phyloP scores from a whole-genome alignment of 2,329 filamentous ascomycete genomes.

The Beauveria sp. region DNA sequence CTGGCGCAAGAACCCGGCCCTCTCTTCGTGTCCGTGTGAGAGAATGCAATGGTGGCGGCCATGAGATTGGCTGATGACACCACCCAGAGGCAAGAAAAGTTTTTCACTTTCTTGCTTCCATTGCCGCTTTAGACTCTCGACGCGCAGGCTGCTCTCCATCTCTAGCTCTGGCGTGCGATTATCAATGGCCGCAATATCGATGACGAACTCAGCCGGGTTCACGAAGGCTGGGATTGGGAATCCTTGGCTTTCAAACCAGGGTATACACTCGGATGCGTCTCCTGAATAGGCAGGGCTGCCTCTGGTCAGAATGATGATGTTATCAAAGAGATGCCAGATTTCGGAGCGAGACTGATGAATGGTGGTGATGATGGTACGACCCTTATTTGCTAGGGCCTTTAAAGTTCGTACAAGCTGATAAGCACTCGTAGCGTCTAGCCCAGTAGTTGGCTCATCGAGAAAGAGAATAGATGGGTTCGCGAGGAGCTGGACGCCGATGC shows the following conservation, averaged over 20 bases:
- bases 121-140: constrained; percentile 51
- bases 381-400: constrained; percentile 59
- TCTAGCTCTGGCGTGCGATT: constrained; percentile 63
- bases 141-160: constrained; percentile 47
- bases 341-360: constrained; percentile 74
- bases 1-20: constrained; percentile 55
- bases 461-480: constrained; percentile 72
- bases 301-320: constrained; percentile 58
- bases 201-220: constrained; percentile 70
- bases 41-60: constrained; percentile 3
- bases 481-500: constrained; percentile 71
- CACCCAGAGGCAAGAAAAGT: constrained; percentile 18
- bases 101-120: constrained; percentile 43
- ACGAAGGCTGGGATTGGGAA: constrained; percentile 61
- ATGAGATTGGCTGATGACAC: not conserved
- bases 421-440: constrained; percentile 68
- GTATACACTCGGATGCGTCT: constrained; percentile 45
- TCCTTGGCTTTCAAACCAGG: constrained; percentile 56
- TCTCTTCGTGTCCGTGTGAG: constrained; percentile 22
- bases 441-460: constrained; percentile 72
- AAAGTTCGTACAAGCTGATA: constrained; percentile 65
- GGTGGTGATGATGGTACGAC: constrained; percentile 63
- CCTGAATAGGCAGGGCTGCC: constrained; percentile 65
- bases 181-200: constrained; percentile 68
- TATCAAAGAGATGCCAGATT: constrained; percentile 72